Base-by-base conservation (phyloP, 1,139 yeast species). In the Kurtzmaniella quercitrusa region DNA sequence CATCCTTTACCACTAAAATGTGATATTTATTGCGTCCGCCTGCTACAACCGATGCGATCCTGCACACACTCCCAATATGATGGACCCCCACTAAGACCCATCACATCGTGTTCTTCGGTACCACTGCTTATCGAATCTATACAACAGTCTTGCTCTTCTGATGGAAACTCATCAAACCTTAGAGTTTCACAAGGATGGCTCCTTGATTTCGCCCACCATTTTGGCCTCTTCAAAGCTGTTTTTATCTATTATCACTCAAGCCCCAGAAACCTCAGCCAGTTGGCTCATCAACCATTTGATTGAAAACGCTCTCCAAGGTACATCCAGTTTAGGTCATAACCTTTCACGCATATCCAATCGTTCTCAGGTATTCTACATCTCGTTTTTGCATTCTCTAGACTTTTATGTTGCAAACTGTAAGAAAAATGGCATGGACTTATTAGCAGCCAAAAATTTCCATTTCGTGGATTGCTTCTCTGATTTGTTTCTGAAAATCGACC, bases 211-310 rank as follows among this genome's bases (percentile, higher is more conserved):
- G 19, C 63, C 50, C 45, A 49, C 41, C 34, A 46, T 55, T 44
- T 53, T 57, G 54, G 60, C 48, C 34, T 62, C 60, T 1, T 25
- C 40, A 1, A 21, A 45, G 2, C 59, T 66, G 2, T 52, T 54
- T 39, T 54, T 81, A 34, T 67, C 78, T 1, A 55, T 79, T 1
- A 63, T 85, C 1, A 72, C 87, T 0, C 76, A 82, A 48, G 67
- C 73, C 1, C 78, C 75, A 47, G 85, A 87, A 0, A 83, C 89
- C 0, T 72, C 80, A 16, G 82, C 94, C 1, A 59, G 77, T 4
- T 87, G 95, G 95, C 64, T 86, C 29, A 57, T 78, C 6, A 74
- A 67, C 36, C 66, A 77, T 2, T 53, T 79, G 29, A 59, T 77
- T 9, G 81, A 77, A 52, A 73, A 66, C 47, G 57, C 73, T 12